A percentile compares a stretch with the other conserved stretches of the same genome.
These are phyloP conservation scores for Talaromyces amestolkiae DNA, from an alignment of 2,329 filamentous ascomycete genomes.

Conservation along the genomic window DNA sequence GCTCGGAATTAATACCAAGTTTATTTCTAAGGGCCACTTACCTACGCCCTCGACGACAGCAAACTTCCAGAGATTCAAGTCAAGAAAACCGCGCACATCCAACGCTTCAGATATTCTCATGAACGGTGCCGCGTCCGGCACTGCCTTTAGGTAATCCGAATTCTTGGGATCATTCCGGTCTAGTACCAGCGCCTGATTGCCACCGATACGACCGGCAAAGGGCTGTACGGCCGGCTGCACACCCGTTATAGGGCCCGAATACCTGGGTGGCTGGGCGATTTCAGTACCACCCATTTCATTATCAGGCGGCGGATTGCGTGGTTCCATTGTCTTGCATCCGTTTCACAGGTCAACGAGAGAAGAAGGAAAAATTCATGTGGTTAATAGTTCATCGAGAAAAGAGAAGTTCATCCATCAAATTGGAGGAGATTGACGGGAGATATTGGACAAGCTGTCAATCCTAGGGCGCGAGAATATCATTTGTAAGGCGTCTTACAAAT, in stretches of 20 bases:
- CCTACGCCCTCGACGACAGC: conserved; percentile 43
- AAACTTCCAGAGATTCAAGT: conserved; percentile 41
- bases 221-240: conserved; percentile 30
- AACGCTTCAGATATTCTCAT: conserved; percentile 39
- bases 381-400: no score
- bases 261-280: background rate
- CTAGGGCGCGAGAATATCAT: background rate
- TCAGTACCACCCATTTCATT: conserved; percentile 1
- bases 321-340: background rate
- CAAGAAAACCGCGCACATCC: conserved; percentile 34
- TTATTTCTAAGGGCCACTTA: conserved; percentile 12
- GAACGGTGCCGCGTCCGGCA: conserved; percentile 45
- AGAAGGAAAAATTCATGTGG: background rate
- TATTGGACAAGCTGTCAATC: background rate
- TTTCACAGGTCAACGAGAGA: background rate
- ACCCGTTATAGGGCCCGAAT: conserved; percentile 36
- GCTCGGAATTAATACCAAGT: background rate
- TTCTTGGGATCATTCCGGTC: conserved; percentile 33
- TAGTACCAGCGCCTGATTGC: conserved; percentile 36
- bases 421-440: background rate
- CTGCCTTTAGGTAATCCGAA: conserved; percentile 29
- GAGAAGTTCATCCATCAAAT: background rate
- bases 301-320: background rate
- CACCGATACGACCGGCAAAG: conserved; percentile 44
- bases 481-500: background rate